phyloP scores from a whole-genome alignment of 169 alveolate genomes.

The Plasmodium gallinaceum region DNA sequence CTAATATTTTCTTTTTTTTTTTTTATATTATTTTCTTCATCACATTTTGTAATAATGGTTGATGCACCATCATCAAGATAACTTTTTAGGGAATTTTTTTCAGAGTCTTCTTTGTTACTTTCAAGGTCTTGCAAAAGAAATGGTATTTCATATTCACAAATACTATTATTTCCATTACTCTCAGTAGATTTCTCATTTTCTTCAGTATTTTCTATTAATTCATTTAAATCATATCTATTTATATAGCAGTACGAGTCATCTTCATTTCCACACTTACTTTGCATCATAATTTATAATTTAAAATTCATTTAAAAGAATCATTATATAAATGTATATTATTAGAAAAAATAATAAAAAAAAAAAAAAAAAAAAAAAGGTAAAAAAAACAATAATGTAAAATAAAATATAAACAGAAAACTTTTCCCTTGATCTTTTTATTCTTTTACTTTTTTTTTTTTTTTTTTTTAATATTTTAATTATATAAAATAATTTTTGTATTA shows the following conservation, averaged over 20 bases:
- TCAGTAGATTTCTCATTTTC: slow-evolving; percentile 13
- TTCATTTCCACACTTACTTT: slow-evolving; percentile 11
- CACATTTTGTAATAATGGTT: slow-evolving; percentile 43
- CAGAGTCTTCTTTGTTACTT: slow-evolving; percentile 52
- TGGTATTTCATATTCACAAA: slow-evolving; percentile 50
- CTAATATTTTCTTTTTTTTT: slow-evolving; percentile 12
- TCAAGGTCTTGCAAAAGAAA: slow-evolving; percentile 24
- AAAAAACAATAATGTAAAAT: no score
- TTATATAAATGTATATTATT: background rate
- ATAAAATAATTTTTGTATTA: no score
- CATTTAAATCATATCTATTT: slow-evolving; percentile 42
- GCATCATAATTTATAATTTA: slow-evolving; percentile 21
- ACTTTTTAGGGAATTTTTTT: slow-evolving; percentile 35
- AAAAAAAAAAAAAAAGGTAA: background rate
- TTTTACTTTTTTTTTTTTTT: background rate
- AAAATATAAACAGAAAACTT: background rate
- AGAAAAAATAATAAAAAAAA: background rate
- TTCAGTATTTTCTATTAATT: slow-evolving; percentile 32
- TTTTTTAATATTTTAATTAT: no score
- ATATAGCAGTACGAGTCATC: slow-evolving; percentile 16
- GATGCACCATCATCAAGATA: slow-evolving; percentile 68
- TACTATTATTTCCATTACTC: slow-evolving; percentile 10
- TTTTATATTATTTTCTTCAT: slow-evolving; percentile 27
- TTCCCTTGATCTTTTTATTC: background rate
- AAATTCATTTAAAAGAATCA: slow-evolving; percentile 2